These are phyloP conservation scores for Podospora pseudocomata DNA, from an alignment of 495 filamentous ascomycete species.

Conservation along the genomic window DNA sequence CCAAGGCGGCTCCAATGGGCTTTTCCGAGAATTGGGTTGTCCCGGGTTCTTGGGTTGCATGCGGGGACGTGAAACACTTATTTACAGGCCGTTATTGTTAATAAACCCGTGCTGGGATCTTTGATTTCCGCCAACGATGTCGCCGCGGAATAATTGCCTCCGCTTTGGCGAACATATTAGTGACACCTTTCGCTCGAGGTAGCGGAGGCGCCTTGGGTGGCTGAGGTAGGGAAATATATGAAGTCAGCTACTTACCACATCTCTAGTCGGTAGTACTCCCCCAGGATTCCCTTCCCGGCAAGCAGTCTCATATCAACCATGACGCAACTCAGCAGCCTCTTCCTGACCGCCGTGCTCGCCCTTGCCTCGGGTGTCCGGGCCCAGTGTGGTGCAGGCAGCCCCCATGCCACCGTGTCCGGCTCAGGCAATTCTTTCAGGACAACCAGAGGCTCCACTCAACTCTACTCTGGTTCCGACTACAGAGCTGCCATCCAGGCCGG, in stretches of 20 bases:
- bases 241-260: not conserved
- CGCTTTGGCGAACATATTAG: not conserved
- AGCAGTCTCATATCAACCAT: constrained; percentile 9
- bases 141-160: constrained; percentile 5
- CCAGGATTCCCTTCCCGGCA: not conserved
- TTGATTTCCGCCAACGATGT: not conserved
- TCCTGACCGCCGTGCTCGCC: constrained; percentile 30
- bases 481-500: constrained; percentile 43
- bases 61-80: not conserved
- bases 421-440: constrained; percentile 37
- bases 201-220: not conserved
- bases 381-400: constrained; percentile 40
- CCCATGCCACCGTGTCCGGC: constrained; percentile 40
- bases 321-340: constrained; percentile 7
- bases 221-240: not conserved
- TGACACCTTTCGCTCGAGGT: not conserved
- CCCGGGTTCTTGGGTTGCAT: not conserved
- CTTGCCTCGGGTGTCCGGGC: constrained; percentile 28
- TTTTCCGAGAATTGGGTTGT: not conserved
- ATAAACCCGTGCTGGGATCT: not conserved
- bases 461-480: constrained; percentile 46
- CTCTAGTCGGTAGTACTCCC: not conserved
- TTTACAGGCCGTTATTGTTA: not conserved
- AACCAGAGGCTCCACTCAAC: constrained; percentile 25
- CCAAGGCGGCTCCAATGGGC: not conserved